Evolutionary conservation across 2,329 filamentous ascomycete species (phyloP), one percentile per base, ranked within the genome.

Genomic region (Monilinia aucupariae): DNA sequence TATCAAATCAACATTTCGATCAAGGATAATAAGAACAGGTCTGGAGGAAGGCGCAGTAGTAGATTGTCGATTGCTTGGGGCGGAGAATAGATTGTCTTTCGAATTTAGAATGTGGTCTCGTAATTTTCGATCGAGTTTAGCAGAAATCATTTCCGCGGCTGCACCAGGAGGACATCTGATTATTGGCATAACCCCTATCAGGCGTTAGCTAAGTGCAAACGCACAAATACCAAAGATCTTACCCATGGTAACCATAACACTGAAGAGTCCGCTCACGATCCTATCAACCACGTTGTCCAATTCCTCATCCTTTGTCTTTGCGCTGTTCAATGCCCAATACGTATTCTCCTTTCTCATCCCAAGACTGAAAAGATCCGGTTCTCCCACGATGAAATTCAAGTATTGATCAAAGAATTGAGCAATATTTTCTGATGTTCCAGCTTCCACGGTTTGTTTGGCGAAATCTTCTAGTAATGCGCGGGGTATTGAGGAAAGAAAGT

Each of bases 161-260:
- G 91, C 92, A 56, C 89, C 91, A 74, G 94, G 96, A 8, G 94
- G 92, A 73, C 91, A 97, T 68, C 94, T 83, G 71, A 99, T 97
- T 69, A 99, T 92, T 8, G 94, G 94, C 69, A 99, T 96, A 3
- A 92, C 87, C 65, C 89, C 89, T 92, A 68, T 20, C 53, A 15
- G 22, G 59, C 27, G 64, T 76, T 65, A 77, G 73, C 55, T 48
- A 43, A 52, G 41, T 50, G 32, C n/a, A 48, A 39, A 37, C 43
- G 47, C 37, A 52, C 8, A 34, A 27, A 34, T 48, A 32, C 59
- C 15, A 45, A 34, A 49, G 15, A 22, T 68, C 80, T 64, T 81
- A 88, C 92, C 93, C 91, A 97, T 96, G 6, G 94, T 99, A n/a
- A 96, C 94, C 64, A 94, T 88, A 55, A 99, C 94, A 67, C 92